Evolutionary conservation across 176 grass and related monocot species (phyloP).

Genomic region (Otatea glauca): DNA sequence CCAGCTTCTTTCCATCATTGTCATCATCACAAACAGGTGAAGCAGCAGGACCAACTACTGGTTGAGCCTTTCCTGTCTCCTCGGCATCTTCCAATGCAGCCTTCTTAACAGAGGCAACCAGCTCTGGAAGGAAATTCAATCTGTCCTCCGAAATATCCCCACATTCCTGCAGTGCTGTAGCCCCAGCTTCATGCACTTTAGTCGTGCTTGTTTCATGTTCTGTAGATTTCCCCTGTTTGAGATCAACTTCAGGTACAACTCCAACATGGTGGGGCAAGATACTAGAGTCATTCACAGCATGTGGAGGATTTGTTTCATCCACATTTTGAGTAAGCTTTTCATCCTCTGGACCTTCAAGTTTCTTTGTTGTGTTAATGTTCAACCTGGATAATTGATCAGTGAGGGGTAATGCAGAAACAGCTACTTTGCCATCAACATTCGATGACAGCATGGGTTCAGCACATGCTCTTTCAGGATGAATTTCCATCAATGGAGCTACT

Average conservation of each 20-base stretch:
- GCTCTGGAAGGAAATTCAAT: constrained; percentile 64
- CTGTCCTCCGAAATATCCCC: constrained; percentile 46
- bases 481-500: constrained; percentile 42
- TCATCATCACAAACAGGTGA: constrained; percentile 42
- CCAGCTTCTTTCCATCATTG: constrained; percentile 49
- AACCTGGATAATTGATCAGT: constrained; percentile 41
- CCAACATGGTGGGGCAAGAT: constrained; percentile 34
- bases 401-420: constrained; percentile 46
- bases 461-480: constrained; percentile 45
- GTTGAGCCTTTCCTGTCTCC: constrained; percentile 40
- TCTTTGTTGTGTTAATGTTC: constrained; percentile 30
- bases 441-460: constrained; percentile 37
- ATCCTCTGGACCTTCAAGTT: constrained; percentile 41
- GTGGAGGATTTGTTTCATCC: constrained; percentile 40
- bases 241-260: constrained; percentile 42
- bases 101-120: constrained; percentile 75
- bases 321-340: constrained; percentile 35
- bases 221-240: constrained; percentile 43
- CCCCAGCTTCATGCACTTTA: constrained; percentile 36
- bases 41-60: constrained; percentile 41
- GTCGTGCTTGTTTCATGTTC: constrained; percentile 36
- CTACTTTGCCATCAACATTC: constrained; percentile 35
- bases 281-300: constrained; percentile 38
- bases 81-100: constrained; percentile 63
- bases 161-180: constrained; percentile 44